Conservation (phyloP, 257 asterid species). For the Salvia miltiorrhiza region DNA sequence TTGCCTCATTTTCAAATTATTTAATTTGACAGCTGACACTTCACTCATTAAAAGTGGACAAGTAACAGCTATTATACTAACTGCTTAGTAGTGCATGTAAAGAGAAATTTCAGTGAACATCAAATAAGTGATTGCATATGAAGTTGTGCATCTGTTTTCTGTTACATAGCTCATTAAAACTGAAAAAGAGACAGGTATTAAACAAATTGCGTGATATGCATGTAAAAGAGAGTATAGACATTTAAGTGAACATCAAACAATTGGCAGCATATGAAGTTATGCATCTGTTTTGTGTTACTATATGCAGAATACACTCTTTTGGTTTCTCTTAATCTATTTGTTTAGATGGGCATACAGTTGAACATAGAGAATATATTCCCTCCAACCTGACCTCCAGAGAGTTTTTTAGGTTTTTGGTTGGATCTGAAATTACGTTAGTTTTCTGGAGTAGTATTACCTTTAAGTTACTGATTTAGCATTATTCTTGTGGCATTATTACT, state of each 20-base stretch:
- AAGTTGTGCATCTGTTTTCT: neutral
- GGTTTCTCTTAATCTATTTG: neutral
- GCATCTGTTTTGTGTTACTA: neutral
- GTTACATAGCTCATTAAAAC: neutral
- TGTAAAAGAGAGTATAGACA: neutral
- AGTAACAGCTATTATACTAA: too few relatives aligned
- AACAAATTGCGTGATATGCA: neutral
- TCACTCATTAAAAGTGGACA: neutral
- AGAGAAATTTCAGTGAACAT: neutral
- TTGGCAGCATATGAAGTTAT: neutral
- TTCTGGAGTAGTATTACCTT: neutral
- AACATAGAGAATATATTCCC: neutral
- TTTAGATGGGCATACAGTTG: constrained; percentile 1
- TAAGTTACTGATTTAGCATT: neutral
- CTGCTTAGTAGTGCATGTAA: too few relatives aligned
- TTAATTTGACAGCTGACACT: neutral
- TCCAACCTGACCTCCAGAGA: neutral
- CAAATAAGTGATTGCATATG: neutral
- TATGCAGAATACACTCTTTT: neutral
- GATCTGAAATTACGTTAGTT: neutral
- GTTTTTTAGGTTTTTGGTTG: neutral
- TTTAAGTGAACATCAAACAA: neutral
- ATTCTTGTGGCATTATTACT: neutral
- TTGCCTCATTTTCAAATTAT: neutral
- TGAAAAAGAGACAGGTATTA: neutral